A percentile compares a stretch with the other conserved stretches of the same genome.
Conservation (phyloP, 2,329 filamentous ascomycete genomes). For the Penicillium sp. region DNA sequence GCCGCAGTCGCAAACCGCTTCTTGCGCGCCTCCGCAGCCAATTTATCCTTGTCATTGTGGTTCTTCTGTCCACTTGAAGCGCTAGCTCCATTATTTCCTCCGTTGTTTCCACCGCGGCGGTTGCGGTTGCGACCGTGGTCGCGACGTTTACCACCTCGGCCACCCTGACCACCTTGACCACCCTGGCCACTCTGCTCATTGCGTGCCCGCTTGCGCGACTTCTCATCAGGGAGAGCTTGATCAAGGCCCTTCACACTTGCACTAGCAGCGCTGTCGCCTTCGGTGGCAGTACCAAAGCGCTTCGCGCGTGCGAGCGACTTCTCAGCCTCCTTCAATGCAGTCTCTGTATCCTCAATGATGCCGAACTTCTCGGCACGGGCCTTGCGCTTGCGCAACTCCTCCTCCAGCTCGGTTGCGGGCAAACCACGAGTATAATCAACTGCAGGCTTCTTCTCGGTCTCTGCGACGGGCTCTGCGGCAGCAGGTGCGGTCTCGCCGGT, state of each 20-base stretch:
- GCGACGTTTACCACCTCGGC: constrained; percentile 44
- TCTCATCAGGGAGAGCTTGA: constrained; percentile 45
- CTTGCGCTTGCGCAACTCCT: constrained; percentile 50
- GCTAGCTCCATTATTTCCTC: constrained; percentile 6
- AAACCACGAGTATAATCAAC: constrained; percentile 44
- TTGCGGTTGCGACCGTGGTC: constrained; percentile 29
- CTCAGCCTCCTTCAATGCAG: constrained; percentile 41
- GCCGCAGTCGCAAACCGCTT: constrained; percentile 44
- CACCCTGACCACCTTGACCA: constrained; percentile 35
- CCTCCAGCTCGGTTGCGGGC: constrained; percentile 45
- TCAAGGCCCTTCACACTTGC: constrained; percentile 45
- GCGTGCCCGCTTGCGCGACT: constrained; percentile 42
- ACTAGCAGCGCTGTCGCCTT: constrained; percentile 10
- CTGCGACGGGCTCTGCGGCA: constrained; percentile 18
- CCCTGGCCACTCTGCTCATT: constrained; percentile 39
- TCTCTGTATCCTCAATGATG: constrained; percentile 41
- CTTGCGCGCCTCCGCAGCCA: constrained; percentile 49
- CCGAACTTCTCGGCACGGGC: constrained; percentile 52
- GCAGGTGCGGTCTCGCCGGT: constrained; percentile 21
- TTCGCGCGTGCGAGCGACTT: constrained; percentile 49
- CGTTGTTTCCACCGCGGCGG: constrained; percentile 10
- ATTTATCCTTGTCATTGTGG: constrained; percentile 43
- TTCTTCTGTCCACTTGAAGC: constrained; percentile 7
- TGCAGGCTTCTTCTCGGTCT: constrained; percentile 33
- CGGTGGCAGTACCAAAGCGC: constrained; percentile 42